Evolutionary conservation across 176 grass and related monocot genomes (phyloP).

Genomic region (Stipa capillata): DNA sequence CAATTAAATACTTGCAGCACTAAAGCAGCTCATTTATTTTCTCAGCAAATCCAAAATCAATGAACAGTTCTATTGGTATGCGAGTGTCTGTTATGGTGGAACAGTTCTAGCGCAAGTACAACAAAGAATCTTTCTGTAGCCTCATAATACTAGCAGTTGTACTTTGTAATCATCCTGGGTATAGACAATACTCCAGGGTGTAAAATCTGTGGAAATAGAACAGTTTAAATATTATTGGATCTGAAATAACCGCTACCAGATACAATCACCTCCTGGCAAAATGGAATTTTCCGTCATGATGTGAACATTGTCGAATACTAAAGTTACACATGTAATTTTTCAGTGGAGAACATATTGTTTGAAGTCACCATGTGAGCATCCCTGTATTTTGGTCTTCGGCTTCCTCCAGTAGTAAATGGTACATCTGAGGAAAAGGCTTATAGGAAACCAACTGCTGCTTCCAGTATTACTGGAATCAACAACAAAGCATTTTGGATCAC

Average conservation of each 20-base stretch:
- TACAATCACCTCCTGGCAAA: not conserved
- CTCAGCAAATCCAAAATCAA: not conserved
- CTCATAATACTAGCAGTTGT: not conserved
- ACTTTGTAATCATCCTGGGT: not conserved
- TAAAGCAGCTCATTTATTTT: not conserved
- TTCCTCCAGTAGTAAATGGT: not conserved
- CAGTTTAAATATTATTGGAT: not conserved
- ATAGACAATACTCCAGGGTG: not conserved
- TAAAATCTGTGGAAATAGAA: not conserved
- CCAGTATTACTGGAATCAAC: not conserved
- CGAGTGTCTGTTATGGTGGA: not conserved
- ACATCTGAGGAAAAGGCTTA: not conserved
- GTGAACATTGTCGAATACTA: not conserved
- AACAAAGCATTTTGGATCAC: not conserved
- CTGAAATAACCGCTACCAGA: not conserved
- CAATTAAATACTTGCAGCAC: not conserved
- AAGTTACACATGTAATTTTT: not conserved
- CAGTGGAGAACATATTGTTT: not conserved
- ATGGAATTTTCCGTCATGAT: not conserved
- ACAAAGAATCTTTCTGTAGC: not conserved
- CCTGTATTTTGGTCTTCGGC: not conserved
- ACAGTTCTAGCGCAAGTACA: not conserved
- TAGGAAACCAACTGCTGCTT: not conserved
- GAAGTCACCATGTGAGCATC: not conserved
- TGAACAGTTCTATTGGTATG: not conserved